Evolutionary conservation across 2,329 filamentous ascomycete genomes (phyloP), one percentile per base, ranked within the genome.

Genomic region (Pseudohalonectria lignicola): DNA sequence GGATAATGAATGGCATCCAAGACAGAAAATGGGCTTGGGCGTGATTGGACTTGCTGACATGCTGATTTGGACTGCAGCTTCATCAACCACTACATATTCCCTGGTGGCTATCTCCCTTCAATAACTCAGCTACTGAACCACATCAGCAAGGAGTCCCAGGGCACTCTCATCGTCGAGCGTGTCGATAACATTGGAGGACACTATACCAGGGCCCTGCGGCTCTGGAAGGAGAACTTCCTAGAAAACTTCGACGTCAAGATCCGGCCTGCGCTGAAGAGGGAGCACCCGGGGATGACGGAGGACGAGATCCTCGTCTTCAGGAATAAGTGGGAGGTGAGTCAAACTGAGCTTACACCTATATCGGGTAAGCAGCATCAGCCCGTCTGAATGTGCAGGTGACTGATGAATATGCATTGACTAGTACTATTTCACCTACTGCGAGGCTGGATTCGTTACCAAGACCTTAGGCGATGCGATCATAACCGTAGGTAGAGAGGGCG

Each of bases 351-450:
- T 12, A 37, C 37, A 20, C 4, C 20, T 15, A 17, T n/a, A n/a
- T n/a, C n/a, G n/a, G n/a, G n/a, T n/a, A n/a, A n/a, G n/a, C n/a
- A n/a, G n/a, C n/a, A n/a, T n/a, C n/a, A n/a, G n/a, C n/a, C n/a
- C n/a, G n/a, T n/a, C n/a, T n/a, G n/a, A n/a, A n/a, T n/a, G n/a
- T n/a, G n/a, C n/a, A n/a, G n/a, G n/a, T n/a, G n/a, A n/a, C n/a
- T n/a, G n/a, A n/a, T n/a, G n/a, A n/a, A n/a, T n/a, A n/a, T n/a
- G n/a, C n/a, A n/a, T n/a, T n/a, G n/a, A n/a, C 26, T 43, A 76
- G 64, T 86, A 85, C 50, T 86, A 86, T 53, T 86, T 86, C 56
- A 66, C 72, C 17, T 86, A 86, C 52, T 85, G 79, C 44, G 81
- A 86, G 54, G 80, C 79, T 29, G 81, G 80, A 0, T 86, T 86